Base-by-base conservation (phyloP, 257 asterid species). In the Coffea eugenioides region DNA sequence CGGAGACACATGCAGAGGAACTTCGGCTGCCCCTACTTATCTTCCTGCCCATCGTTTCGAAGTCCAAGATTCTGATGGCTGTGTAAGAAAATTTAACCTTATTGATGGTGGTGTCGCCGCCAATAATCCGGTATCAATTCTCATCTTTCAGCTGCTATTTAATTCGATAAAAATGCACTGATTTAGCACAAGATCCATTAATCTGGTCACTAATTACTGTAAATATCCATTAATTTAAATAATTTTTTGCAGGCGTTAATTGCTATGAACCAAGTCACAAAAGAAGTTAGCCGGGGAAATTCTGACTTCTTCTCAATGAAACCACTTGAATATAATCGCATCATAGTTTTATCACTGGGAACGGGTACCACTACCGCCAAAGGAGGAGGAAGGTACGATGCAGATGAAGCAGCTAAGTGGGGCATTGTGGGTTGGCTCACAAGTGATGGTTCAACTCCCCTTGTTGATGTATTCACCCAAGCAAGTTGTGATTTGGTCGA, bases 1-100 rank as follows among this genome's bases (percentile, higher is more conserved):
- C 4, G 73, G 89, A 0, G 96, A 91, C 48, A 83, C 86, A 80
- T 90, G 91, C 88, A 87, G 88, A 23, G 83, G 91, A 62, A 89
- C 93, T 2, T 89, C 92, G 0, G 96, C 96, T 7, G 92, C 96
- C 46, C 96, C 93, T 0, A 91, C 93, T 9, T 82, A 82, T 78
- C 84, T 89, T 57, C 93, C 96, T 1, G 86, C 92, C 15, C 81
- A 91, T 78, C 34, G 56, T 56, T 91, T 91, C 77, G 84, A 77
- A 39, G 83, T 80, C 25, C 39, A 43, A 49, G 84, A 79, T 66
- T 31, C 18, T 2, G 73, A 82, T 15, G 90, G 87, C 14, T 61
- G 79, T 3, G 8, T 77, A 0, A 76, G 77, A 41, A 81, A 80
- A 5, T 90, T 84, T 80, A 70, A 91, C 57, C 93, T 91, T 3